phyloP scores from a whole-genome alignment of 108 stramenopile species.

The Mayamaea pseudoterrestris region DNA sequence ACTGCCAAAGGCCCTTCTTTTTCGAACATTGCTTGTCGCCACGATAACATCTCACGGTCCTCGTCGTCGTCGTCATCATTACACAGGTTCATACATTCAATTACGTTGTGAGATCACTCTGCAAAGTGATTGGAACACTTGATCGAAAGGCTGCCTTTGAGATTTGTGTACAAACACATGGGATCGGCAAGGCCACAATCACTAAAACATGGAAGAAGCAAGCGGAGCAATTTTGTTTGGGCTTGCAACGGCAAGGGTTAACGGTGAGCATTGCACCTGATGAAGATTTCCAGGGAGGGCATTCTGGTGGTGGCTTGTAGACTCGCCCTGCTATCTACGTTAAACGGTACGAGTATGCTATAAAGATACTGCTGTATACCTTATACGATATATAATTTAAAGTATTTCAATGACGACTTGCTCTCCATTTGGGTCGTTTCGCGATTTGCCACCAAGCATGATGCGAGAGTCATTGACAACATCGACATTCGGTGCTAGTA shows the following conservation, averaged over 20 bases:
- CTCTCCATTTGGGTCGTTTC: neutral
- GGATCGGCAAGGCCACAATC: slow-evolving; percentile 85
- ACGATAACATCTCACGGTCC: no score
- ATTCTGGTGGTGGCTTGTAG: slow-evolving; percentile 46
- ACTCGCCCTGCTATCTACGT: neutral
- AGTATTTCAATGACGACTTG: slow-evolving; percentile 22
- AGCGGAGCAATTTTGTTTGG: slow-evolving; percentile 82
- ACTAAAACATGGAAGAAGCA: slow-evolving; percentile 85
- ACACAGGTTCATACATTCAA: slow-evolving; percentile 94
- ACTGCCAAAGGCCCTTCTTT: no score
- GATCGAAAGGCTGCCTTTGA: slow-evolving; percentile 83
- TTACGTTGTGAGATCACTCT: slow-evolving; percentile 85
- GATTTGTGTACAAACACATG: slow-evolving; percentile 85
- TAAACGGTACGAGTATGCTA: neutral
- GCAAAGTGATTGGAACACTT: slow-evolving; percentile 77
- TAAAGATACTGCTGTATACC: neutral
- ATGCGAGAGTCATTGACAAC: slow-evolving; percentile 49
- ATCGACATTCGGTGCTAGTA: slow-evolving; percentile 88
- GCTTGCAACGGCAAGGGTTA: slow-evolving; percentile 79
- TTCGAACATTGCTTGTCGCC: no score
- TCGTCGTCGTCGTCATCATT: no score
- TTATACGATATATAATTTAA: neutral
- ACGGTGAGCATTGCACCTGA: slow-evolving; percentile 91
- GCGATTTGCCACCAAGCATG: slow-evolving; percentile 8
- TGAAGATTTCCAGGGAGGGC: slow-evolving; percentile 67